Evolutionary conservation across 2,329 filamentous ascomycete genomes (phyloP), one percentile per base, ranked within the genome.

Genomic region (Coniella vitis): DNA sequence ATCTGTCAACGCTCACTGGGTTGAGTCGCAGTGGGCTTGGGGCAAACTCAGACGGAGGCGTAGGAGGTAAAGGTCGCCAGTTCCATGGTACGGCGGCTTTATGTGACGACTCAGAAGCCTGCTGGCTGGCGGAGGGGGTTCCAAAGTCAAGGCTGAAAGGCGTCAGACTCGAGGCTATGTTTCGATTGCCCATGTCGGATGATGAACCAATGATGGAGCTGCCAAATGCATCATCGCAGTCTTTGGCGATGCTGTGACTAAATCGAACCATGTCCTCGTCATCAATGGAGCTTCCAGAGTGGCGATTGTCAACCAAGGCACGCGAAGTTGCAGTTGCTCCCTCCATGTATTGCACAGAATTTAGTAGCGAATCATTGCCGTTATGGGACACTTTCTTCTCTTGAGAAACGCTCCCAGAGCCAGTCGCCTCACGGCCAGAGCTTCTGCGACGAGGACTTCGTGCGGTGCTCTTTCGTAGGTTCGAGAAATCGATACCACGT

Each of bases 211-310:
- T 65, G 10, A 79, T 57, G 9, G 73, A 75, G 57, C 85, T 82
- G 61, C 88, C 90, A 70, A 97, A 96, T 1, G 90, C 90, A 60
- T 93, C 87, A 60, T 97, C 90, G 60, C 90, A 94, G 51, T 93
- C 87, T 65, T 89, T 88, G 43, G 89, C 88, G 53, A 96, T 83
- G 58, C 89, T 89, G 58, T 79, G 81, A 57, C 89, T 95, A 49
- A 94, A 85, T 58, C 91, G 84, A 7, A 88, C 78, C 47, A 93
- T 78, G 62, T 95, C 90, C 51, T 90, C 88, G 57, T 80, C 83
- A 57, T 75, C 66, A 36, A 69, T 57, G 43, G 64, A 52, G n/a
- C 32, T 19, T 16, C 13, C 21, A 42, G 38, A 16, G 34, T 14
- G 47, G 38, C 17, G 39, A 13, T 47, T 20, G 45, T 53, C 12